Evolutionary conservation across 352 stramenopile species (phyloP).

Genomic region (Phytophthora foliorum): DNA sequence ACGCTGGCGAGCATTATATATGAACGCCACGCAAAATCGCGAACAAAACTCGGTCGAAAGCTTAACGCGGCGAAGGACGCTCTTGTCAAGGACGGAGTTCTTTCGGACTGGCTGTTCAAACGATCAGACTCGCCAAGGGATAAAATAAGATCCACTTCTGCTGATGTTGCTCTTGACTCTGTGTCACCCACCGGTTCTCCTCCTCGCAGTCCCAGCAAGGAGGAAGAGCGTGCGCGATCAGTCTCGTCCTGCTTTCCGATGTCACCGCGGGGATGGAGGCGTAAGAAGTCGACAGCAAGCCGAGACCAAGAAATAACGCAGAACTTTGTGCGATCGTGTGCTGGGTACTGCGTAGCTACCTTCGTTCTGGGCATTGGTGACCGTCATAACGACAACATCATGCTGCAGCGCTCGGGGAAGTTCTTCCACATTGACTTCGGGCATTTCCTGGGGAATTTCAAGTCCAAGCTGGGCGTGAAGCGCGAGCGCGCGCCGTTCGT

Average conservation of each 20-base stretch:
- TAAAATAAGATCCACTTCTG: constrained; percentile 6
- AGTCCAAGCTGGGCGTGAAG: constrained; percentile 93
- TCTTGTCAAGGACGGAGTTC: constrained; percentile 62
- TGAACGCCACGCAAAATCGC: constrained; percentile 65
- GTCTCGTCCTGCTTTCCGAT: constrained; percentile 68
- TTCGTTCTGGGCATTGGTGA: constrained; percentile 95
- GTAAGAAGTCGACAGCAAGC: constrained; percentile 37
- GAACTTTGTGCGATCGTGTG: constrained; percentile 91
- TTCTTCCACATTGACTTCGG: constrained; percentile 98
- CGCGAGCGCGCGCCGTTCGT: constrained; percentile 93
- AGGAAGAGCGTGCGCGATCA: constrained; percentile 22
- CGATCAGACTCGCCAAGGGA: constrained; percentile 9
- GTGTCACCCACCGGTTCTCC: constrained; percentile 20
- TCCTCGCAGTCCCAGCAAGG: constrained; percentile 25
- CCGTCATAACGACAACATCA: constrained; percentile 96
- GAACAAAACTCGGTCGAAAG: constrained; percentile 73
- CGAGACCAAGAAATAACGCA: constrained; percentile 71
- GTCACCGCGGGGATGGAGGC: constrained; percentile 47
- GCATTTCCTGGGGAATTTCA: constrained; percentile 97
- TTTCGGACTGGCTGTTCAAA: constrained; percentile 82
- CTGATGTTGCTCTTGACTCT: constrained; percentile 20
- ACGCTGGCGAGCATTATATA: constrained; percentile 92
- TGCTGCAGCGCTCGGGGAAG: constrained; percentile 94
- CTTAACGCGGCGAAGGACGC: constrained; percentile 77
- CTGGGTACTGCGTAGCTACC: constrained; percentile 94